A percentile compares a stretch with the other conserved stretches of the same genome.
phyloP scores from a whole-genome alignment of 306 rosid species.

The Luffa acutangula region DNA sequence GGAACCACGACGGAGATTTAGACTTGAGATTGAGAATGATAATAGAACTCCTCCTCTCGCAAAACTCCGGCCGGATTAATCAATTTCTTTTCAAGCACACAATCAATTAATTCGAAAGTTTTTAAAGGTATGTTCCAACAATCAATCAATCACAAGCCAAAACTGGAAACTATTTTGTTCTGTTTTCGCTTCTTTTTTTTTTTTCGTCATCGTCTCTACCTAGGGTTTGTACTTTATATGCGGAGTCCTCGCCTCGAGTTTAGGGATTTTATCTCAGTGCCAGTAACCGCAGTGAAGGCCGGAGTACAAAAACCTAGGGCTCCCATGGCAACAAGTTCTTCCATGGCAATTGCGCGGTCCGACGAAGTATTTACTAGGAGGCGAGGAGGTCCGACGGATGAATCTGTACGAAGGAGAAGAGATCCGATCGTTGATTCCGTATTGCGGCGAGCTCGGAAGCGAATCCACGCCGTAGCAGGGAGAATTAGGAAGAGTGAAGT shows the following conservation, averaged over 20 bases:
- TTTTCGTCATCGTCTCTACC: conserved; percentile 3
- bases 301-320: conserved; percentile 20
- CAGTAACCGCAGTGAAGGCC: conserved; percentile 19
- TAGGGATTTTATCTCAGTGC: conserved; percentile 15
- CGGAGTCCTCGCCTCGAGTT: conserved; percentile 1
- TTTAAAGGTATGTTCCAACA: neutral
- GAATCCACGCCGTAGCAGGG: conserved; percentile 8
- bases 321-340: conserved; percentile 24
- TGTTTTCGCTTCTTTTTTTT: neutral
- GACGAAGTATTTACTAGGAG: conserved; percentile 10
- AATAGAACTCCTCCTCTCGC: neutral
- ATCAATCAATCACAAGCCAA: conserved; percentile 6
- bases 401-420: conserved; percentile 10
- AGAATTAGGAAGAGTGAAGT: conserved; percentile 9
- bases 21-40: neutral
- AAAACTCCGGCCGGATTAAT: neutral
- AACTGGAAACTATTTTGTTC: neutral
- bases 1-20: neutral
- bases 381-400: conserved; percentile 19
- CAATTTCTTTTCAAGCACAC: neutral
- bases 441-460: conserved; percentile 25
- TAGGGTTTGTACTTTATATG: neutral
- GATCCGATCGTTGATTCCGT: conserved; percentile 19
- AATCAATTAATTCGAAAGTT: neutral
- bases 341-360: conserved; percentile 21